Percentiles rank a stretch among this genome's conserved stretches.
phyloP scores from a whole-genome alignment of 345 rosid species.

The Eucalyptus cladocalyx region DNA sequence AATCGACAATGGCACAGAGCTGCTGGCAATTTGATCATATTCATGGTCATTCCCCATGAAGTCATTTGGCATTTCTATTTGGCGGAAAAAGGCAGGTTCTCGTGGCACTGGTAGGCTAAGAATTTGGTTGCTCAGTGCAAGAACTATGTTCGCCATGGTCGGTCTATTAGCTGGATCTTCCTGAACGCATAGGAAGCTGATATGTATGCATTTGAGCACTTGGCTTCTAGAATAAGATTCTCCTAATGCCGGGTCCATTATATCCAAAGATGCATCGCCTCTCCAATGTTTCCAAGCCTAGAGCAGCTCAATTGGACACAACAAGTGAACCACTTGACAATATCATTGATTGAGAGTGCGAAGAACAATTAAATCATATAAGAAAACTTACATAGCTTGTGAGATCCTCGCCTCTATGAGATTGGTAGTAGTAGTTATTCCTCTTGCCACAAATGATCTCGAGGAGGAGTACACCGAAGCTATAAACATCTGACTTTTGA shows the following conservation, averaged over 20 bases:
- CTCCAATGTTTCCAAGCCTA: neutral
- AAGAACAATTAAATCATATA: neutral
- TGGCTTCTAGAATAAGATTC: neutral
- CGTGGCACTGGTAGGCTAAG: neutral
- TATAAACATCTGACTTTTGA: constrained; percentile 22
- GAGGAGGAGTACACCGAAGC: constrained; percentile 7
- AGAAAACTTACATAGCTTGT: neutral
- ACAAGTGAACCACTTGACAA: neutral
- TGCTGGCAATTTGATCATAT: neutral
- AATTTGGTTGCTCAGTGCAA: neutral
- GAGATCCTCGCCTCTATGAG: neutral
- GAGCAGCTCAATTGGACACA: neutral
- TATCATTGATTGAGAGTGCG: neutral
- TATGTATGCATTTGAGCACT: neutral
- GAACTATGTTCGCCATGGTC: neutral
- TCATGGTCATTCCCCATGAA: neutral
- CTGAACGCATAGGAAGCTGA: neutral
- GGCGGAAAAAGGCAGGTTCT: constrained; percentile 6
- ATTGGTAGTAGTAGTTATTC: constrained; percentile 3
- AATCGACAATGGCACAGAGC: neutral
- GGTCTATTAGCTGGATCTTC: neutral
- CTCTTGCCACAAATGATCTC: constrained; percentile 23
- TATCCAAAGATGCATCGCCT: neutral
- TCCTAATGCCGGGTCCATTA: neutral
- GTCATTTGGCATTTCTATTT: neutral